A percentile compares a stretch with the other conserved stretches of the same genome.
phyloP scores from a whole-genome alignment of 148 eudicot species.

The Camellia sinensis region DNA sequence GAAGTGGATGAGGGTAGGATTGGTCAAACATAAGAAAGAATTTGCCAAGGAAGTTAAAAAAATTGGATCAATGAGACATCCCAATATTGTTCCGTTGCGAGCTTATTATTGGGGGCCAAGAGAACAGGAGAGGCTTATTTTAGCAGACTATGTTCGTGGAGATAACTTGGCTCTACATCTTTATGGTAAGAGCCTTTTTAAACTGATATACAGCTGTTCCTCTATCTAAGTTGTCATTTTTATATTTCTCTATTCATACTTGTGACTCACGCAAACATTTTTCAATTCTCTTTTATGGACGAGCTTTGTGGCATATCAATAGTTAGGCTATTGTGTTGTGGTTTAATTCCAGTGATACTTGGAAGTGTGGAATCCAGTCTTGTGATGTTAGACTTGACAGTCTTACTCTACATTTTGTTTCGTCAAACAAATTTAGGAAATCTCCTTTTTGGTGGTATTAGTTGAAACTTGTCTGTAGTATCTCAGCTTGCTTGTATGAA shows the following conservation, averaged over 20 bases:
- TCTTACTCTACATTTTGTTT: neutral
- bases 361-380: neutral
- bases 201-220: neutral
- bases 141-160: slow-evolving; percentile 78
- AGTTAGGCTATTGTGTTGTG: neutral
- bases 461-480: neutral
- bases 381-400: neutral
- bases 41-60: slow-evolving; percentile 87
- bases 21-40: slow-evolving; percentile 87
- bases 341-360: slow-evolving; percentile 1
- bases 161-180: slow-evolving; percentile 93
- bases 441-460: neutral
- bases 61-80: slow-evolving; percentile 76
- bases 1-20: slow-evolving; percentile 92
- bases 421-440: neutral
- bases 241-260: neutral
- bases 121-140: slow-evolving; percentile 91
- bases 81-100: slow-evolving; percentile 63
- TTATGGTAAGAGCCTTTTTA: slow-evolving; percentile 59
- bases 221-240: neutral
- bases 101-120: slow-evolving; percentile 98
- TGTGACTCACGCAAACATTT: neutral
- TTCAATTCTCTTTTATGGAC: neutral
- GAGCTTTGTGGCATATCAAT: neutral
- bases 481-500: neutral